Base-by-base conservation (phyloP, 768 basidiomycete genomes). In the Macrolepiota dolichaula region DNA sequence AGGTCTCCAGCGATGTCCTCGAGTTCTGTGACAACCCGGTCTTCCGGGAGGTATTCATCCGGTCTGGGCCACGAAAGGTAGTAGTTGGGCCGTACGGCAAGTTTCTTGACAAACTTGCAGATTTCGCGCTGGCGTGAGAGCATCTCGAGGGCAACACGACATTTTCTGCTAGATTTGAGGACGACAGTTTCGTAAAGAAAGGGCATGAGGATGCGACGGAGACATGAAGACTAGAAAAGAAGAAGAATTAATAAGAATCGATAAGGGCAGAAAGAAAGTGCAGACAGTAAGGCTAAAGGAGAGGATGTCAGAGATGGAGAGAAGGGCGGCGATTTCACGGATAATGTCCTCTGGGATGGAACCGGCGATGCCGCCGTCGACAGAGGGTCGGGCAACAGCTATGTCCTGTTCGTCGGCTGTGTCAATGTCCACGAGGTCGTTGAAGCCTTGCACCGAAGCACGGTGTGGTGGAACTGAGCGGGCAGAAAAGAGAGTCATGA, bases 21-120 rank as follows among this genome's bases (percentile, higher is more conserved):
- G 9, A 82, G 74, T 66, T 65, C 73, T 2, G 64, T 52, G 15
- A 73, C 76, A 0, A 83, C 78, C 78, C 78, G 76, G 0, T 52
- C 67, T 62, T 82, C 82, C 52, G 73, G 71, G 24, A 81, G 65
- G 9, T 66, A 65, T 36, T 74, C 72, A 51, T 82, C 78, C 24
- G 74, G 72, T 61, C 72, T 73, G 1, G 81, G 81, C 80, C 81
- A 82, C 5, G 81, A 72, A 32, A 81, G 76, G 67, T 82, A 82
- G 66, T 81, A 83, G 63, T 82, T 81, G 0, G 82, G 81, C 11
- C 80, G 74, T 15, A 82, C 71, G 13, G 76, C 75, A 32, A 83
- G 72, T 56, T 78, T 80, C 17, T 71, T 72, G 55, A 83, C 70
- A 67, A 75, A 68, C 1, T 64, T 58, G 60, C 77, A 79, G 36